A percentile compares a stretch with the other conserved stretches of the same genome.
Conservation (phyloP, 176 grass and related monocot genomes). For the Aegilops tauschii region DNA sequence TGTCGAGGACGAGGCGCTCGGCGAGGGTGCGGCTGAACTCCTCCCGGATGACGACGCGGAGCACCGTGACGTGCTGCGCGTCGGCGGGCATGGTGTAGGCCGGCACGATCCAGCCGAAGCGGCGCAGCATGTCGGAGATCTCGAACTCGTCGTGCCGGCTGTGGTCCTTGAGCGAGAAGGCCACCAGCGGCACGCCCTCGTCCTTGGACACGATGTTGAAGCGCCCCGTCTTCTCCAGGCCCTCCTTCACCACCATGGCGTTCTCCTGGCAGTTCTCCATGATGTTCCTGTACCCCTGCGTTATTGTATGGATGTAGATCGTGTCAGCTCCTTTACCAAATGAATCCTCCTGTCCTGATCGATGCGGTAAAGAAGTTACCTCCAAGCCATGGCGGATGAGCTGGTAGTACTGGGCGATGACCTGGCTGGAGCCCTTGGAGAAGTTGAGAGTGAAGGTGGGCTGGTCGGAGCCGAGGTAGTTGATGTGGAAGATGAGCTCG, state of each 20-base stretch:
- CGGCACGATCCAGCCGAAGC: conserved; percentile 97
- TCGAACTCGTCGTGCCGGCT: conserved; percentile 91
- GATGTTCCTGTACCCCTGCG: conserved; percentile 85
- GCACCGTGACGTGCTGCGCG: conserved; percentile 88
- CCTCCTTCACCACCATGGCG: conserved; percentile 89
- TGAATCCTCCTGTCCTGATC: too few species aligned
- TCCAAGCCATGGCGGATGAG: conserved; percentile 92
- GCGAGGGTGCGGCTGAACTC: conserved; percentile 98
- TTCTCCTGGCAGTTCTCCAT: conserved; percentile 99
- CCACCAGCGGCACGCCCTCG: conserved; percentile 86
- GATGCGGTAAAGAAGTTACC: conserved; percentile 14
- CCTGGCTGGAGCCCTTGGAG: conserved; percentile 94
- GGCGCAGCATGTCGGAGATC: conserved; percentile 88
- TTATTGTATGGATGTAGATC: too few species aligned
- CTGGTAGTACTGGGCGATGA: conserved; percentile 99
- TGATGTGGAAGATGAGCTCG: conserved; percentile 98
- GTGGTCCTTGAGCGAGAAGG: conserved; percentile 87
- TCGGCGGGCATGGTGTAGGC: conserved; percentile 94
- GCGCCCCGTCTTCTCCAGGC: conserved; percentile 60
- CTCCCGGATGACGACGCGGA: conserved; percentile 92
- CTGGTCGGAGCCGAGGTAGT: conserved; percentile 96
- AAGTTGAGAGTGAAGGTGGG: conserved; percentile 98
- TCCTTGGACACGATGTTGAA: conserved; percentile 96
- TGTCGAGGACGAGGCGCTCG: conserved; percentile 85
- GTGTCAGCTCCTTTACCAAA: too few species aligned